phyloP scores from a whole-genome alignment of 2,329 filamentous ascomycete genomes.

The Malbranchea cinnamomea region DNA sequence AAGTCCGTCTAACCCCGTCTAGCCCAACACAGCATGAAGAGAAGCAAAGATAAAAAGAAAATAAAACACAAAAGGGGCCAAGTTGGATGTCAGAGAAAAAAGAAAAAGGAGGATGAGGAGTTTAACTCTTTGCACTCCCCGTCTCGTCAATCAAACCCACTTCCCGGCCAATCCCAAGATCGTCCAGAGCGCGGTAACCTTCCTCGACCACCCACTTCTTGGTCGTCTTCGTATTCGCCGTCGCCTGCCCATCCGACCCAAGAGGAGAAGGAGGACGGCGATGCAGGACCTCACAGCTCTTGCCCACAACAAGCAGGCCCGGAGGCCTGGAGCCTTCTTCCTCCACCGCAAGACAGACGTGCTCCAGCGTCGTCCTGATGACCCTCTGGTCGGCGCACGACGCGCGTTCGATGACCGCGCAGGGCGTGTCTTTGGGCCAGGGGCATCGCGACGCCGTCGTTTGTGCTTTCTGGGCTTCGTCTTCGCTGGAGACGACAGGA shows the following conservation, averaged over 20 bases:
- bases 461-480: no score
- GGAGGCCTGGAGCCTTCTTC: slow-evolving; percentile 80
- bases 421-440: slow-evolving; percentile 70
- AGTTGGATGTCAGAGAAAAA: no score
- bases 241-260: slow-evolving; percentile 65
- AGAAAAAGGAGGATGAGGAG: slow-evolving; percentile 7
- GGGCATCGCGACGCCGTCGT: slow-evolving; percentile 12
- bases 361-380: slow-evolving; percentile 68
- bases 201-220: no score
- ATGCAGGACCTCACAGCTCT: slow-evolving; percentile 65
- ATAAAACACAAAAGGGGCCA: no score
- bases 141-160: slow-evolving; percentile 8
- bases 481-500: slow-evolving; percentile 10
- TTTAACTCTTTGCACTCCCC: slow-evolving; percentile 7
- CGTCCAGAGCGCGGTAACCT: no score
- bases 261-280: no score
- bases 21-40: no score
- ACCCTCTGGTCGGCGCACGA: slow-evolving; percentile 90
- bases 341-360: slow-evolving; percentile 71
- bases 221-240: slow-evolving; percentile 72
- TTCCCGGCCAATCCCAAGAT: slow-evolving; percentile 16
- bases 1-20: no score
- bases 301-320: slow-evolving; percentile 71
- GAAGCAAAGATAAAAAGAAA: no score
- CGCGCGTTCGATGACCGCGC: slow-evolving; percentile 83